phyloP scores from a whole-genome alignment of 768 basidiomycete genomes.

The Tricholoma furcatifolium region DNA sequence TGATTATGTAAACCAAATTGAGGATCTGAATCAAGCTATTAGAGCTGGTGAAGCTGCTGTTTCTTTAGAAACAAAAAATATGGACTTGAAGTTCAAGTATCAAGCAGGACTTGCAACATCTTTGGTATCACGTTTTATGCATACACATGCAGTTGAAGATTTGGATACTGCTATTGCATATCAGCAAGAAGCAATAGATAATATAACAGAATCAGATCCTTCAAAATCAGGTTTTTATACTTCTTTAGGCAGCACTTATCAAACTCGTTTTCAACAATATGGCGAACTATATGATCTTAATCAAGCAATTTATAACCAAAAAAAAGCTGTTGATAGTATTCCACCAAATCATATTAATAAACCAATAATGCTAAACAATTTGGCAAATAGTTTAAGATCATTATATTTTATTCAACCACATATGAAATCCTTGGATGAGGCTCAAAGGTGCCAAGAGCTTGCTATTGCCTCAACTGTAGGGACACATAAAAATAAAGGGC shows the following conservation, averaged over 20 bases:
- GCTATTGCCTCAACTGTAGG: neutral
- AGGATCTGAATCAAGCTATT: neutral
- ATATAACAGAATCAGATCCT: neutral
- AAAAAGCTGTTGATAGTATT: neutral
- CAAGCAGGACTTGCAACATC: neutral
- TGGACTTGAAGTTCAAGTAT: neutral
- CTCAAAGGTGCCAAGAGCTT: neutral
- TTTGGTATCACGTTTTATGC: neutral
- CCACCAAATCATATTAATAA: neutral
- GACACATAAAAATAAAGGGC: neutral
- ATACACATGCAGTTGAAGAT: neutral
- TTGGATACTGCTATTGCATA: neutral
- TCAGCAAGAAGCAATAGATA: neutral
- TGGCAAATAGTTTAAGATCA: neutral
- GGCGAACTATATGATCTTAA: slow-evolving; percentile 1
- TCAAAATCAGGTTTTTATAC: neutral
- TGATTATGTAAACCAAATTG: neutral
- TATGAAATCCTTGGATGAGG: neutral
- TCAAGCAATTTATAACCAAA: neutral
- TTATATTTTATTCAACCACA: neutral
- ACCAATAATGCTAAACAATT: neutral
- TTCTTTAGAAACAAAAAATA: neutral
- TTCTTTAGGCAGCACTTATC: neutral
- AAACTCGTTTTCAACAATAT: neutral
- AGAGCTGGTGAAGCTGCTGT: neutral